Evolutionary conservation across 495 filamentous ascomycete species (phyloP).

Genomic region (Xylaria nigripes): DNA sequence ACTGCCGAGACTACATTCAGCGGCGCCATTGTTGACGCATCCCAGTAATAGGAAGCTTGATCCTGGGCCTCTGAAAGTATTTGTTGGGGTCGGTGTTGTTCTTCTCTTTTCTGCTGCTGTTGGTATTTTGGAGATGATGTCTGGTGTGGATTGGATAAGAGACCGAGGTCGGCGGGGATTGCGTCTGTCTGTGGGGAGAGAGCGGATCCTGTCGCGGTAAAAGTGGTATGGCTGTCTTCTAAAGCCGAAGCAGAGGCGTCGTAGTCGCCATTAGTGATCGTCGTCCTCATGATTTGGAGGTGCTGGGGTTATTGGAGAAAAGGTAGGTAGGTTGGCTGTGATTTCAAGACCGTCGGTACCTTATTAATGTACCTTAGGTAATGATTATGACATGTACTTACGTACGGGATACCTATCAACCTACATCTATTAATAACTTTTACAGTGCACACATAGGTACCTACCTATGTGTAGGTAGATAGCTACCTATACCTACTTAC

Average conservation of each 20-base stretch:
- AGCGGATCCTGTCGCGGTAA: not conserved
- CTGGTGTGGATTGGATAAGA: slow-evolving; percentile 18
- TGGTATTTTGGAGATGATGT: not conserved
- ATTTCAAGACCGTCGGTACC: not conserved
- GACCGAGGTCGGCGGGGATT: slow-evolving; percentile 21
- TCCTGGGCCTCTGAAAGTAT: slow-evolving; percentile 14
- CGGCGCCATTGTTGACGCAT: slow-evolving; percentile 47
- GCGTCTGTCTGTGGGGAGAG: slow-evolving; percentile 17
- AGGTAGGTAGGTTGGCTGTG: not conserved
- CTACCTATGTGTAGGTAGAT: not conserved
- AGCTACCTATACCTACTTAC: not conserved
- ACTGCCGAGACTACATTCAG: slow-evolving; percentile 50
- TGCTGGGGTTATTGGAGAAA: not conserved
- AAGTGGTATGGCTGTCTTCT: slow-evolving; percentile 3
- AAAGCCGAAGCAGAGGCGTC: not conserved
- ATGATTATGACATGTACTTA: too few species aligned
- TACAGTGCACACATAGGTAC: too few species aligned
- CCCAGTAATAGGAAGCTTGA: slow-evolving; percentile 37
- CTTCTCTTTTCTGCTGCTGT: not conserved
- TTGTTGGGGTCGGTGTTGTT: not conserved
- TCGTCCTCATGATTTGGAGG: not conserved
- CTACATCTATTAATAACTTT: too few species aligned
- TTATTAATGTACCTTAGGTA: too few species aligned
- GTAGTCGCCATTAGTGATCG: slow-evolving; percentile 6
- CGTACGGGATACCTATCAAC: too few species aligned